Evolutionary conservation across 2,329 filamentous ascomycete genomes (phyloP), one percentile per base, ranked within the genome.

Genomic region (Apiospora arundinis): DNA sequence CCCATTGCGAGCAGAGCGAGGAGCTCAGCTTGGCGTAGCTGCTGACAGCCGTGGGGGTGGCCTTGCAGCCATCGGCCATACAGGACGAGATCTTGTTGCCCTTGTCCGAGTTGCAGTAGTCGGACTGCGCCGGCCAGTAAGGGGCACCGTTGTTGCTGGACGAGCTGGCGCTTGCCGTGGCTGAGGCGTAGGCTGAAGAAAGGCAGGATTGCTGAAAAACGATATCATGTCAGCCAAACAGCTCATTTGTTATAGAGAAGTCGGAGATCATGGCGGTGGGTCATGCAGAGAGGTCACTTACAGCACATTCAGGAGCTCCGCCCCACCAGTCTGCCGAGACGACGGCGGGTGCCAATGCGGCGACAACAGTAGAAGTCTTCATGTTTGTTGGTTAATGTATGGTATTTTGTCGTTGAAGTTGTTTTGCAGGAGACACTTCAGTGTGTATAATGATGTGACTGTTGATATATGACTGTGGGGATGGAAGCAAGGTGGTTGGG

Each of bases 221-320:
- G 5, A 28, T n/a, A 0, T 4, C 12, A 14, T 40, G 56, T 67
- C 42, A 67, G 65, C 28, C 14, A 37, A 8, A 12, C 7, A 4
- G 11, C 16, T 16, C n/a, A n/a, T 40, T 42, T 40, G 25, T 23
- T 16, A 16, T 18, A 18, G 4, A 14, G 18, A 11, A 46, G n/a
- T 25, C 7, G 14, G 21, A 6, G 12, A 60, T 42, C 16, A 6
- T 0, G 7, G 18, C 37, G 16, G 28, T n/a, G 5, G 14, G 28
- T 60, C 52, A 11, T 16, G 40, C 44, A 42, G 18, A 44, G 23
- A 40, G 25, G 8, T 5, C 25, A 82, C 83, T 76, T 77, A 85
- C 83, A 73, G 82, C 83, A 73, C 83, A 85, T 46, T 79, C 78
- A 11, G 83, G 83, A 2, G 83, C 83, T 21, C 81, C 83, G 70